A percentile compares a stretch with the other conserved stretches of the same genome.
phyloP scores from a whole-genome alignment of 129 eudicot genomes.

The Oenanthe sinensis region DNA sequence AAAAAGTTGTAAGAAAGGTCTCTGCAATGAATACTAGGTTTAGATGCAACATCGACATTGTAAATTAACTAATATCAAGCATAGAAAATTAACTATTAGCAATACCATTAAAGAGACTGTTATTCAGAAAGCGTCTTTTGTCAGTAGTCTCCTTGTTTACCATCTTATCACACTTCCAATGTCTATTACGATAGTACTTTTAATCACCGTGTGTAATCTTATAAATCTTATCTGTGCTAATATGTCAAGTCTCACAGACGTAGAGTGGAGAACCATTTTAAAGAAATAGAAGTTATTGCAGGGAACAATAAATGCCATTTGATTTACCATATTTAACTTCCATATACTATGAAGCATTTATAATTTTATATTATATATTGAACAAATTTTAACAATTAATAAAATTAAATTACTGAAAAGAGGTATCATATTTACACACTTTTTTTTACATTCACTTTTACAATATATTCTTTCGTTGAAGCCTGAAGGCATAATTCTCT shows the following conservation, averaged over 20 bases:
- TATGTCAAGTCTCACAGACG: neutral
- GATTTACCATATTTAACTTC: neutral
- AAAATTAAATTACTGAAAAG: neutral
- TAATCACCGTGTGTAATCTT: neutral
- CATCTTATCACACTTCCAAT: neutral
- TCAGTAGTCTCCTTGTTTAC: neutral
- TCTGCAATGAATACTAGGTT: constrained; percentile 38
- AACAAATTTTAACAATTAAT: neutral
- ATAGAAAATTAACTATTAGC: neutral
- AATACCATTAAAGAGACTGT: neutral
- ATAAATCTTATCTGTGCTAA: neutral
- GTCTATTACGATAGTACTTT: neutral
- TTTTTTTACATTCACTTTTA: neutral
- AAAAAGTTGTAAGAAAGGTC: constrained; percentile 85
- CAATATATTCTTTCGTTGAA: neutral
- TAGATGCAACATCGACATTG: neutral
- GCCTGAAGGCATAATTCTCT: neutral
- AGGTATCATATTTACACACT: neutral
- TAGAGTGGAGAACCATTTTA: neutral
- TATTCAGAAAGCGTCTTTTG: neutral
- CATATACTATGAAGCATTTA: neutral
- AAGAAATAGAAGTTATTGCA: neutral
- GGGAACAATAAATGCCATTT: no score
- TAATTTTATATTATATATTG: neutral
- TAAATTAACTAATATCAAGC: neutral